Evolutionary conservation across 495 filamentous ascomycete species (phyloP).

Genomic region (Paragyromitra xinjiangensis): DNA sequence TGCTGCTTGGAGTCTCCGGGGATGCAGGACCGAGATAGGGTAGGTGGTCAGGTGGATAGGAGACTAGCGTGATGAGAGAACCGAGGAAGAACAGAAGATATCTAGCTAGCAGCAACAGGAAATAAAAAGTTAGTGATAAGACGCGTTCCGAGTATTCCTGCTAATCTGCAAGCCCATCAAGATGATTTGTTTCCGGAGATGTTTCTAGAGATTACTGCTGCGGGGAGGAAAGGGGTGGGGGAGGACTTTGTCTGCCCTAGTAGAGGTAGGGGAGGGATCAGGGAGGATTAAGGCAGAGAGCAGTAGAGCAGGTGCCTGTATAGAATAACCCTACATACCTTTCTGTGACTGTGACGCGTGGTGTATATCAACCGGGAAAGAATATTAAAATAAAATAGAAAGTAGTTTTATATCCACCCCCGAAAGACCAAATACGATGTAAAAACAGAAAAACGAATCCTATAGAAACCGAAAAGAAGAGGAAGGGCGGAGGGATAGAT

Average conservation of each 20-base stretch:
- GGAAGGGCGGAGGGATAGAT: neutral
- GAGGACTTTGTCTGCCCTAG: neutral
- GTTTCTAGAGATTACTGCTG: neutral
- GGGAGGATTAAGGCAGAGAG: slow-evolving; percentile 8
- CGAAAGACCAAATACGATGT: slow-evolving; percentile 2
- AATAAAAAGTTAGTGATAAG: slow-evolving; percentile 29
- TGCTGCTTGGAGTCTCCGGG: neutral
- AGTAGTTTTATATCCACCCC: slow-evolving; percentile 5
- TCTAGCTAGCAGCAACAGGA: slow-evolving; percentile 12
- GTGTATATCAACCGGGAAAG: slow-evolving; percentile 21
- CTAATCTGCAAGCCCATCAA: slow-evolving; percentile 1
- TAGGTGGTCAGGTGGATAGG: slow-evolving; percentile 14
- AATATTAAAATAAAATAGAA: slow-evolving; percentile 15
- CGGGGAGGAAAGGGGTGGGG: neutral
- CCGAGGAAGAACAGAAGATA: slow-evolving; percentile 7
- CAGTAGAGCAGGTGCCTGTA: neutral
- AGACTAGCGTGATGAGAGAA: slow-evolving; percentile 8
- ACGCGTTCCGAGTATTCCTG: slow-evolving; percentile 10
- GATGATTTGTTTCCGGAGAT: neutral
- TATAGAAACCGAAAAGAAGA: slow-evolving; percentile 26
- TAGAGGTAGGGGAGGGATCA: neutral
- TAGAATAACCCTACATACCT: slow-evolving; percentile 17
- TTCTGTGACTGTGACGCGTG: slow-evolving; percentile 5
- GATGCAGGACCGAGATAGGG: slow-evolving; percentile 2
- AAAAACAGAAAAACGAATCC: slow-evolving; percentile 26